Base-by-base conservation (phyloP, 805 yeast species). In the Nakazawaea anatomiae region DNA sequence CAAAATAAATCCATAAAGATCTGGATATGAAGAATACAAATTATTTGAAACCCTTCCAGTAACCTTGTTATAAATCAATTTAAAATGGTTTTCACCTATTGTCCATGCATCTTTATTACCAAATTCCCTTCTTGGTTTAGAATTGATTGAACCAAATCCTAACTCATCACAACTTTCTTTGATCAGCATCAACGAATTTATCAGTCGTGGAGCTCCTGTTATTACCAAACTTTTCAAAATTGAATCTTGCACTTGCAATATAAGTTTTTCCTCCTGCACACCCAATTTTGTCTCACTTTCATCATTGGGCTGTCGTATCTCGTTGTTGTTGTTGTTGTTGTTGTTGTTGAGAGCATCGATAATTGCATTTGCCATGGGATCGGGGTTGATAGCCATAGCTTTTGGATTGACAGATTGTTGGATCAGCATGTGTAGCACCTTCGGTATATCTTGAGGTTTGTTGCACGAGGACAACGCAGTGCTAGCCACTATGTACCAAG, bases 401-500 rank as follows among this genome's bases (percentile, higher is more conserved):
- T 27, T 28, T n/a, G 7, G 38, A 31, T 50, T 62, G 58, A 8
- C 63, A 62, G 35, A 56, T 48, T 42, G 54, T 46, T 59, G 61
- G 54, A 84, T 46, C 1, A 90, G 89, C 67, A 83, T 84, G 55
- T 87, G 87, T 63, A 85, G 86, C 4, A 91, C 62, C 50, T 71
- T 74, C 2, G 96, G 91, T 32, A 89, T 79, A 55, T 87, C 96
- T 47, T 83, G 80, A 0, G 97, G 96, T 54, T 77, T 79, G 61
- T 91, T 91, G 59, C 92, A 84, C 5, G 85, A 90, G 1, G 92
- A 80, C 46, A 90, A 74, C 8, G 95, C 80, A 0, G 92, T 87
- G 7, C 94, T 87, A 0, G 96, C 92, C 25, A 89, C 70, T 39
- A 82, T 69, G 61, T 83, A 87, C 97, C 97, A 91, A 27, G 77